Conservation (phyloP, 108 stramenopile genomes). For the Pseudonitzschia multistriata region DNA sequence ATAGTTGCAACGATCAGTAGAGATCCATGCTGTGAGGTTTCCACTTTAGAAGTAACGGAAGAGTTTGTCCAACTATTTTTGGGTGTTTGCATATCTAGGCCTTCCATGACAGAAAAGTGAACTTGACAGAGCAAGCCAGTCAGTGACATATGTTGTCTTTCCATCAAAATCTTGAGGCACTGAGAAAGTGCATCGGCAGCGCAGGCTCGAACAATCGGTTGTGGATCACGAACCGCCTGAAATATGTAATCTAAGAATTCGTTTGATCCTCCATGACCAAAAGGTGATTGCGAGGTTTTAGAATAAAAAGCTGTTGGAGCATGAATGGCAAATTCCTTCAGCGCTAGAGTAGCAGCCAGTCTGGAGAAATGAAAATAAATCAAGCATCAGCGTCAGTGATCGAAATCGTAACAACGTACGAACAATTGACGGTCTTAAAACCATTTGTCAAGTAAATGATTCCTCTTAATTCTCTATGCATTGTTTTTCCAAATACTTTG, state of each 20-base stretch:
- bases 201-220: constrained; percentile 85
- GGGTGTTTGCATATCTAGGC: constrained; percentile 39
- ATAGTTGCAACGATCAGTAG: constrained; percentile 84
- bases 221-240: constrained; percentile 74
- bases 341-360: constrained; percentile 83
- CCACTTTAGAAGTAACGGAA: constrained; percentile 31
- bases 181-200: constrained; percentile 91
- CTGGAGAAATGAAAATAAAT: constrained; percentile 23
- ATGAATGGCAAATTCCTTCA: constrained; percentile 87
- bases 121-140: constrained; percentile 71
- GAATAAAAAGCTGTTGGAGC: constrained; percentile 91
- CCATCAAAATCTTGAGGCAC: constrained; percentile 76
- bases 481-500: neutral
- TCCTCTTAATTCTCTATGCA: neutral
- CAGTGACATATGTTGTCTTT: constrained; percentile 60
- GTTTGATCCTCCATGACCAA: constrained; percentile 65
- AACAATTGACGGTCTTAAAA: neutral
- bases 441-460: too few species aligned
- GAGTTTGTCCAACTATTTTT: constrained; percentile 32
- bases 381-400: too few species aligned
- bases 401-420: neutral
- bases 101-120: constrained; percentile 71
- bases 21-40: constrained; percentile 83
- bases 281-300: constrained; percentile 67
- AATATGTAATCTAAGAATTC: constrained; percentile 91